phyloP scores from a whole-genome alignment of 2,329 filamentous ascomycete species.

The Chrysoporthe cubensis region DNA sequence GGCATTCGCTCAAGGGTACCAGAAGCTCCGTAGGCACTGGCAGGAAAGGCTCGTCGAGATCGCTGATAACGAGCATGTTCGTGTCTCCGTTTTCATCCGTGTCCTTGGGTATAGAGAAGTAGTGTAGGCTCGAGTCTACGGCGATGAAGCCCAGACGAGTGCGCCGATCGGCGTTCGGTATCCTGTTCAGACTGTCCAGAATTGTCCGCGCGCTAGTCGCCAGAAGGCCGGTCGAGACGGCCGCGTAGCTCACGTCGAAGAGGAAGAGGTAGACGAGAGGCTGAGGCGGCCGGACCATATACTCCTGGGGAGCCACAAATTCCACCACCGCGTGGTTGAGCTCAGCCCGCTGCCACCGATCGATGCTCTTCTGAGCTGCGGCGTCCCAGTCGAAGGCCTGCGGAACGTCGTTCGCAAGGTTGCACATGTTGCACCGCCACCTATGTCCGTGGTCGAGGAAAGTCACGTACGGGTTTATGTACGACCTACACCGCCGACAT shows the following conservation, averaged over 20 bases:
- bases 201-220: slow-evolving; percentile 94
- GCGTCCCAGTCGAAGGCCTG: slow-evolving; percentile 99
- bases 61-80: slow-evolving; percentile 90
- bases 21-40: slow-evolving; percentile 91
- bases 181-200: slow-evolving; percentile 89
- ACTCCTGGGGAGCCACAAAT: slow-evolving; percentile 97
- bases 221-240: slow-evolving; percentile 86
- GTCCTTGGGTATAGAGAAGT: slow-evolving; percentile 93
- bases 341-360: slow-evolving; percentile 89
- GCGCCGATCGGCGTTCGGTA: slow-evolving; percentile 95
- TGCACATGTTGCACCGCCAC: slow-evolving; percentile 99
- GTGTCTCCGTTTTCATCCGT: slow-evolving; percentile 82
- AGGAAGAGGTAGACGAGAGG: slow-evolving; percentile 95
- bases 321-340: slow-evolving; percentile 97
- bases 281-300: slow-evolving; percentile 97
- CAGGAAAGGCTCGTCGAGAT: slow-evolving; percentile 94
- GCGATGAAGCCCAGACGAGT: slow-evolving; percentile 94
- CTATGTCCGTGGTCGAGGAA: slow-evolving; percentile 97
- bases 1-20: slow-evolving; percentile 85
- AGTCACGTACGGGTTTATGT: slow-evolving; percentile 96
- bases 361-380: slow-evolving; percentile 84
- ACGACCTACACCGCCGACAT: slow-evolving; percentile 92
- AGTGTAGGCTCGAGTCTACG: slow-evolving; percentile 92
- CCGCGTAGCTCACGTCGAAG: slow-evolving; percentile 90
- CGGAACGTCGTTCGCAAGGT: slow-evolving; percentile 97